phyloP scores from a whole-genome alignment of 2,329 filamentous ascomycete species.

The Alternaria sp. region DNA sequence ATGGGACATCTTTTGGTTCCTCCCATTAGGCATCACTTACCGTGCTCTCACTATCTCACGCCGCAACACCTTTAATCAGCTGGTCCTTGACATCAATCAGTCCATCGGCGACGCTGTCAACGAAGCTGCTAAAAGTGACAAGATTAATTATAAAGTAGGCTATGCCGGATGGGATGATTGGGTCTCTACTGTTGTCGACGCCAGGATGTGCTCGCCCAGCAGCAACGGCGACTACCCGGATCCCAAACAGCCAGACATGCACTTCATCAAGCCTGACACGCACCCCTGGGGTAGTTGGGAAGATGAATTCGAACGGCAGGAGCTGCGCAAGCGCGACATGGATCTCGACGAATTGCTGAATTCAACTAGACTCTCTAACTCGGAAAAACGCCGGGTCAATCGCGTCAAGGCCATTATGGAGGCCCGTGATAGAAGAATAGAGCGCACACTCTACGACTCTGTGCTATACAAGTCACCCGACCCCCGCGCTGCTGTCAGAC shows the following conservation, averaged over 20 bases:
- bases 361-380: constrained; percentile 1
- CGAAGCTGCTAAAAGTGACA: not conserved
- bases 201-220: constrained; percentile 12
- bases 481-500: not conserved
- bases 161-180: constrained; percentile 11
- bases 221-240: constrained; percentile 14
- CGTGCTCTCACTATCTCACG: no score
- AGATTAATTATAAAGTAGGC: constrained; percentile 13
- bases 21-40: not conserved
- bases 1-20: constrained; percentile 6
- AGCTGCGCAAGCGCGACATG: constrained; percentile 9
- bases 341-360: not conserved
- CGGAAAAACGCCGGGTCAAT: not conserved
- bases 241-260: constrained; percentile 7
- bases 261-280: constrained; percentile 15
- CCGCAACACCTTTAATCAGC: not conserved
- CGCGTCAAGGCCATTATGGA: not conserved
- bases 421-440: not conserved
- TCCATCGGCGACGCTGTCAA: not conserved
- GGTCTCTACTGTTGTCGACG: not conserved
- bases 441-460: constrained; percentile 4
- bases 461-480: constrained; percentile 5
- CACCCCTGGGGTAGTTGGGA: constrained; percentile 2
- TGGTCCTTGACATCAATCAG: constrained; percentile 12
- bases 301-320: not conserved